A percentile compares a stretch with the other conserved stretches of the same genome.
Conservation (phyloP, 148 eudicot genomes). For the Diospyros lotus region DNA sequence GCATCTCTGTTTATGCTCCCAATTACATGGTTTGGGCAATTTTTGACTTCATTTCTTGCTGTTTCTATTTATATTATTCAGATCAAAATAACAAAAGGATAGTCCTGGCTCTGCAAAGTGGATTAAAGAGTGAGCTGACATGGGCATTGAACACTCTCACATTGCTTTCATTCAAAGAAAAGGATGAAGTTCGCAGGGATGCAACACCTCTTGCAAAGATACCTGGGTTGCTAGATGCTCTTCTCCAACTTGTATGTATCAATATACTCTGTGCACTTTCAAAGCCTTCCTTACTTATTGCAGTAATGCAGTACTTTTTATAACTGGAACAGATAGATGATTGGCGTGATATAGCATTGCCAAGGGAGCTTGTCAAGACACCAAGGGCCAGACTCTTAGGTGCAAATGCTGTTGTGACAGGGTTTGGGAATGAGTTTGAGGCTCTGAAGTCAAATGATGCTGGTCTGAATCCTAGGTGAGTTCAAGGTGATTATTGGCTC, state of each 20-base stretch:
- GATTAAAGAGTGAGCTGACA: constrained; percentile 89
- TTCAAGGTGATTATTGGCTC: background rate
- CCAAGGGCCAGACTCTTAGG: constrained; percentile 75
- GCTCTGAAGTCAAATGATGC: constrained; percentile 45
- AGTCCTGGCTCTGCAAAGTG: constrained; percentile 95
- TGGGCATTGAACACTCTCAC: constrained; percentile 93
- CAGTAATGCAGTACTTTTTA: constrained; percentile 8
- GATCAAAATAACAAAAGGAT: constrained; percentile 95
- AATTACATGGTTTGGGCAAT: background rate
- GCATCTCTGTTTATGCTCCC: background rate
- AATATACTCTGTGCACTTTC: background rate
- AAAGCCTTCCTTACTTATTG: background rate
- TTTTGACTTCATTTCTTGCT: background rate
- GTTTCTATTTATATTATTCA: constrained; percentile 25
- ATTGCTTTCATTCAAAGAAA: constrained; percentile 91
- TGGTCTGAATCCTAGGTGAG: constrained; percentile 48
- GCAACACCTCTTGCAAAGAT: constrained; percentile 87
- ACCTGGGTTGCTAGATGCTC: constrained; percentile 91
- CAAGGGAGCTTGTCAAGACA: constrained; percentile 63
- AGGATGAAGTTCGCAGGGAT: constrained; percentile 91
- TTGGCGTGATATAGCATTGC: constrained; percentile 90
- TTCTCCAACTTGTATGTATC: constrained; percentile 88
- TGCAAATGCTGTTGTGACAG: constrained; percentile 74
- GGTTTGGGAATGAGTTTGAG: constrained; percentile 81
- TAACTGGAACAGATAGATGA: constrained; percentile 73